These are phyloP conservation scores for Blepharisma stoltei DNA, from an alignment of 73 alveolate species.

Conservation along the genomic window DNA sequence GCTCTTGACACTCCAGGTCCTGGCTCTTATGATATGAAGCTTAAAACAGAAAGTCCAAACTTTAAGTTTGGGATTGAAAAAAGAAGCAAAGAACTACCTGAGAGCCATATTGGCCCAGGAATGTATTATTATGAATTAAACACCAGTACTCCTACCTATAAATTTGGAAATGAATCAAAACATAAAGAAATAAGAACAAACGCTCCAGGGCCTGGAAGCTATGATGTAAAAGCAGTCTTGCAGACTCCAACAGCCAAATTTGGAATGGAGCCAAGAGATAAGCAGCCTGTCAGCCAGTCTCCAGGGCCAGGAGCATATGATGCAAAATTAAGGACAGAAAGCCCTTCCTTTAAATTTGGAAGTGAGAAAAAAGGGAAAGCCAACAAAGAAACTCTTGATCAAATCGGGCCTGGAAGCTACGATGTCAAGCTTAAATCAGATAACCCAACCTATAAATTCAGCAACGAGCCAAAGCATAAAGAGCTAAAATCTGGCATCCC, in stretches of 20 bases:
- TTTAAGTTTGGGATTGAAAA: background rate
- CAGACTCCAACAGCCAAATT: background rate
- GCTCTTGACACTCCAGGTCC: conserved; percentile 2
- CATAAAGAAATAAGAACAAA: background rate
- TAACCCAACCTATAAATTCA: background rate
- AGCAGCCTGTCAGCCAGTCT: no score
- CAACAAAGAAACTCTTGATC: background rate
- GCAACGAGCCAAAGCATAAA: background rate
- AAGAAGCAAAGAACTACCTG: no score
- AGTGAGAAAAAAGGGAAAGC: background rate
- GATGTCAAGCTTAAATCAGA: background rate
- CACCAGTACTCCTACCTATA: background rate
- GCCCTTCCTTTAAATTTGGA: conserved; percentile 19
- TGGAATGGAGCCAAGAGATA: background rate
- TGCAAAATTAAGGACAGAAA: background rate
- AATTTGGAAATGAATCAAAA: background rate
- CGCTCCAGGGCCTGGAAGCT: conserved; percentile 18
- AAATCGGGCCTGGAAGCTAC: background rate
- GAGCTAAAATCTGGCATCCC: background rate
- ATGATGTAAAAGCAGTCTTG: background rate
- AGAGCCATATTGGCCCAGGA: conserved; percentile 2
- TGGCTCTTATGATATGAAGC: background rate
- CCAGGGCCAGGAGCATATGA: conserved; percentile 26
- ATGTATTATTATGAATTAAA: background rate
- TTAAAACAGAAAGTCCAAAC: background rate